Evolutionary conservation across 1,284 basidiomycete genomes (phyloP), one percentile per base, ranked within the genome.

Genomic region (Marasmius sp.): DNA sequence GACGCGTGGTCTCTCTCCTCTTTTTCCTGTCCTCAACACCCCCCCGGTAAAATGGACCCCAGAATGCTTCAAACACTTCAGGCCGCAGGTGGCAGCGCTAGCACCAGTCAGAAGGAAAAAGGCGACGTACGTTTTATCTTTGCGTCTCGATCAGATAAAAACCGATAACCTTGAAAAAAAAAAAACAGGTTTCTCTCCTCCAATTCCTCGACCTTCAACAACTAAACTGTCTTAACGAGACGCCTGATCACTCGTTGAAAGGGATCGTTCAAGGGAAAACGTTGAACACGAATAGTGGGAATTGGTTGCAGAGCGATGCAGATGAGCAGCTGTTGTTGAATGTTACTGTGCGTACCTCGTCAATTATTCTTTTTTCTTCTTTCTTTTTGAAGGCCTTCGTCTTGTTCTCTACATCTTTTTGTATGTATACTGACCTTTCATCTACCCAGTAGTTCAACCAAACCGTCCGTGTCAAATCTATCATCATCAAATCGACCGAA

Each of bases 281-380:
- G 11, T 79, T 73, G 69, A 84, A 91, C 74, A 79, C 75, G 1
- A 67, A 74, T 18, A 58, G 62, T 22, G 74, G 20, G 7, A 54
- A 73, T 39, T 91, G 85, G 72, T 80, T 95, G 62, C 81, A 89
- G 66, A 92, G 89, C 69, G 92, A 94, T 70, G 86, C 84, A 1
- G 93, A 95, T 70, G 92, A 92, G 69, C 88, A 95, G 69, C 77
- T 93, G 16, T 78, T 94, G 34, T 69, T 94, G 59, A 89, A 81
- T 64, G 81, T 94, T 59, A 81, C 83, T 22, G 91, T 91, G 70
- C 69, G 86, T 80, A 16, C 36, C 43, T 59, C 47, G n/a, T 41
- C 11, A 10, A n/a, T n/a, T 60, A 20, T 18, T 6, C 11, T 11
- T 18, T 52, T 43, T 48, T 36, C n/a, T n/a, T n/a, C n/a, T n/a